A percentile compares a stretch with the other conserved stretches of the same genome.
Evolutionary conservation across 164 flowering plant genomes (phyloP).

Genomic region (Brasenia schreberi): DNA sequence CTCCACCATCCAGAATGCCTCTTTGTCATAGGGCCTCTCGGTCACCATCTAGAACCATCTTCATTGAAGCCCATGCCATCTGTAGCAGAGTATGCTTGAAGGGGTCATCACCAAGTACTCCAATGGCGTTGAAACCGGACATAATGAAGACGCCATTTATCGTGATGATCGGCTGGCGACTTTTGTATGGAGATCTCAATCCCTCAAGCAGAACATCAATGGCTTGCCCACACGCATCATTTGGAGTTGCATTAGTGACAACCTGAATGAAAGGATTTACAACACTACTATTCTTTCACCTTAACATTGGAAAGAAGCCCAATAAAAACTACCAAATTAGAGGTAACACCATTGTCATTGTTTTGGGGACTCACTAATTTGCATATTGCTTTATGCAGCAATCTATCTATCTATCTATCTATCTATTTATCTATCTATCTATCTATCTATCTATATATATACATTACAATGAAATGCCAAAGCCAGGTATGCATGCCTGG

Average conservation of each 20-base stretch:
- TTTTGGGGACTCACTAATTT: not conserved
- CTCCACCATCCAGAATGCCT: no score
- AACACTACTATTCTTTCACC: slow-evolving; percentile 25
- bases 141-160: slow-evolving; percentile 20
- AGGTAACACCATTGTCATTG: not conserved
- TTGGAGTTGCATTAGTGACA: slow-evolving; percentile 34
- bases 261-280: slow-evolving; percentile 1
- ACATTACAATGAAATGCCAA: no score
- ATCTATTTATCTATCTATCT: no score
- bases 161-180: not conserved
- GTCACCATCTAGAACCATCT: no score
- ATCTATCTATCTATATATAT: no score
- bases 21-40: no score
- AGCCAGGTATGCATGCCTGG: no score
- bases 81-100: slow-evolving; percentile 40
- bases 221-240: slow-evolving; percentile 52
- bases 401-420: no score
- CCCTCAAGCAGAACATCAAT: slow-evolving; percentile 59
- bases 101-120: slow-evolving; percentile 25
- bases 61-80: slow-evolving; percentile 37
- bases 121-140: slow-evolving; percentile 51
- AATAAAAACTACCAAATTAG: not conserved
- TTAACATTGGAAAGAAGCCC: slow-evolving; percentile 6
- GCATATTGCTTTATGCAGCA: no score
- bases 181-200: slow-evolving; percentile 24